Percentiles rank a stretch among this genome's conserved stretches.
Conservation (phyloP, 2,329 filamentous ascomycete species). For the Apiospora sp. region DNA sequence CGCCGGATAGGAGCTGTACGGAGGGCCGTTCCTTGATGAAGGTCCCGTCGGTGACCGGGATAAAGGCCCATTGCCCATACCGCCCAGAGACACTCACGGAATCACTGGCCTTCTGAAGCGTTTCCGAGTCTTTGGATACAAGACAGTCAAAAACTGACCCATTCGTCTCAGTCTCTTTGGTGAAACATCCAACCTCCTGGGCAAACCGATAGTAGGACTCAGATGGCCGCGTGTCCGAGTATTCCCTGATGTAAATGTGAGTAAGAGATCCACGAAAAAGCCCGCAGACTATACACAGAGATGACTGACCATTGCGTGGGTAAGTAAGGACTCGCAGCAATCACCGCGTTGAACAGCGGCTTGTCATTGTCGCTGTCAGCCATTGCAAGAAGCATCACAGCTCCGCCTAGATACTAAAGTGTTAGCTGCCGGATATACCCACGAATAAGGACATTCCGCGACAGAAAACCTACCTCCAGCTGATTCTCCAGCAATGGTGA, state of each 20-base stretch:
- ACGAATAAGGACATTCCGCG: background rate
- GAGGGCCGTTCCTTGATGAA: constrained; percentile 43
- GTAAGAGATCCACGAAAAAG: background rate
- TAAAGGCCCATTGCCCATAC: constrained; percentile 46
- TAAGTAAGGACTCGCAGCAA: constrained; percentile 56
- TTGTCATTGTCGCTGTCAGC: constrained; percentile 54
- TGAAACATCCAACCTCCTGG: constrained; percentile 43
- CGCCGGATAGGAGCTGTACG: constrained; percentile 37
- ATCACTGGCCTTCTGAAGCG: constrained; percentile 47
- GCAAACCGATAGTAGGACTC: constrained; percentile 45
- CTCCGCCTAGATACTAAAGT: constrained; percentile 45
- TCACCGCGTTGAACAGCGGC: constrained; percentile 55
- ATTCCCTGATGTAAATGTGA: constrained; percentile 33
- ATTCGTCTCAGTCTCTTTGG: constrained; percentile 30
- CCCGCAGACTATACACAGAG: constrained; percentile 7
- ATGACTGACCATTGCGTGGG: constrained; percentile 56
- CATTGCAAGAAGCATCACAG: constrained; percentile 55
- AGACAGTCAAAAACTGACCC: constrained; percentile 46
- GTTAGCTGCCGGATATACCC: background rate
- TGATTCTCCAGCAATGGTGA: constrained; percentile 62
- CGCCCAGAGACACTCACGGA: constrained; percentile 37
- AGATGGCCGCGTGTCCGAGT: constrained; percentile 42
- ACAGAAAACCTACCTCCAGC: constrained; percentile 51
- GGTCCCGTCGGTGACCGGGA: constrained; percentile 47
- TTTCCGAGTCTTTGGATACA: constrained; percentile 41